phyloP scores from a whole-genome alignment of 73 alveolate genomes.

The Blepharisma stoltei region DNA sequence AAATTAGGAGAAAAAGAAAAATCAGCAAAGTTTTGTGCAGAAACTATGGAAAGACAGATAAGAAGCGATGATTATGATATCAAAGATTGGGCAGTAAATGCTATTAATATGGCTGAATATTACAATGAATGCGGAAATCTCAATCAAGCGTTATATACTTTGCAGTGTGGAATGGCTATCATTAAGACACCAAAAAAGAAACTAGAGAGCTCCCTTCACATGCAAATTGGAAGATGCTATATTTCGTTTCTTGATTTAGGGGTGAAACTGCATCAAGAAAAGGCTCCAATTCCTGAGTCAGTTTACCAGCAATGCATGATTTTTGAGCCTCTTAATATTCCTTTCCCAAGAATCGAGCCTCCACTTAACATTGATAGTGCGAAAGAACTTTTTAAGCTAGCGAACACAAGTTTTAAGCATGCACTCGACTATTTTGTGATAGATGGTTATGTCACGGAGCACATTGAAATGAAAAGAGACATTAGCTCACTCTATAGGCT shows the following conservation, averaged over 20 bases:
- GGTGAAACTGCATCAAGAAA: conserved; percentile 41
- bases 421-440: conserved; percentile 80
- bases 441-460: conserved; percentile 90
- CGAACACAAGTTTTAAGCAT: conserved; percentile 87
- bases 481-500: conserved; percentile 77
- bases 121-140: conserved; percentile 79
- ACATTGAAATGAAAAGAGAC: conserved; percentile 79
- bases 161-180: conserved; percentile 82
- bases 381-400: conserved; percentile 79
- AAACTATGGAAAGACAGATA: conserved; percentile 89
- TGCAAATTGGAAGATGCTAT: conserved; percentile 85
- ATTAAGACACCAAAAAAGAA: conserved; percentile 77
- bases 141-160: conserved; percentile 90
- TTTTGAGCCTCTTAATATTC: conserved; percentile 44
- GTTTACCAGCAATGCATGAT: conserved; percentile 45
- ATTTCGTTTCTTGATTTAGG: conserved; percentile 74
- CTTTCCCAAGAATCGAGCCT: conserved; percentile 44
- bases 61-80: conserved; percentile 85
- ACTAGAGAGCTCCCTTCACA: conserved; percentile 83
- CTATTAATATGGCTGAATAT: conserved; percentile 91
- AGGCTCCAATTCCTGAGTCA: conserved; percentile 44
- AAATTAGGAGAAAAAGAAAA: conserved; percentile 86
- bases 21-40: conserved; percentile 91
- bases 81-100: conserved; percentile 90
- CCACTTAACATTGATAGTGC: conserved; percentile 86